A percentile compares a stretch with the other conserved stretches of the same genome.
Conservation (phyloP, 441 rosid genomes). For the Brassica balearica region DNA sequence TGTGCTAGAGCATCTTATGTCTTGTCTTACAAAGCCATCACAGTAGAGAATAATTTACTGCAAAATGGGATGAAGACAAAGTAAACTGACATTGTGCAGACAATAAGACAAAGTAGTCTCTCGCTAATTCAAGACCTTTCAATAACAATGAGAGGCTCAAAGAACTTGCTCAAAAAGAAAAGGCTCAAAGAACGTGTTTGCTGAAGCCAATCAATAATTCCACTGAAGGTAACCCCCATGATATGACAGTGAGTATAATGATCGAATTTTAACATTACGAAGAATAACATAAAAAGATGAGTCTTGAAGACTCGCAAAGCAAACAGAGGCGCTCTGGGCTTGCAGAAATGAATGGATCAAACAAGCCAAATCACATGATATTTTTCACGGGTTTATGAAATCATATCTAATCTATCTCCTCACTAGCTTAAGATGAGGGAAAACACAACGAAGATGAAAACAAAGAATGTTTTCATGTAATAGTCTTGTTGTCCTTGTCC, state of each 20-base stretch:
- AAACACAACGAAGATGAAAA: slow-evolving; percentile 60
- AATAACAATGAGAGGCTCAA: slow-evolving; percentile 12
- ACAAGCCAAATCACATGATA: slow-evolving; percentile 36
- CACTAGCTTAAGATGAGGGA: slow-evolving; percentile 65
- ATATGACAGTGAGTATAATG: neutral
- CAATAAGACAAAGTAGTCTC: slow-evolving; percentile 10
- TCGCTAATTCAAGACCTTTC: slow-evolving; percentile 6
- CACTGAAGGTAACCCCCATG: neutral
- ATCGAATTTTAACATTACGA: neutral
- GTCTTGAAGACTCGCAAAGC: neutral
- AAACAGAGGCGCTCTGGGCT: neutral
- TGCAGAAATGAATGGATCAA: too few species aligned
- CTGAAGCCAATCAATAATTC: neutral
- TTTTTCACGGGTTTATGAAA: slow-evolving; percentile 21
- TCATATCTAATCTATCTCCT: slow-evolving; percentile 19
- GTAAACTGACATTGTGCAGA: slow-evolving; percentile 8
- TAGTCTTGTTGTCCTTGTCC: slow-evolving; percentile 81
- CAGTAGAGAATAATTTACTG: neutral
- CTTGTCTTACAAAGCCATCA: slow-evolving; percentile 1
- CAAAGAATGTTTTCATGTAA: slow-evolving; percentile 65
- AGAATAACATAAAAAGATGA: slow-evolving; percentile 7
- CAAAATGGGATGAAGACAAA: neutral
- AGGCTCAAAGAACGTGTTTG: slow-evolving; percentile 4
- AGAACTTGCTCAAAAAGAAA: neutral
- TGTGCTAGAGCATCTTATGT: neutral